A percentile compares a stretch with the other conserved stretches of the same genome.
These are phyloP conservation scores for Cordyceps farinosa DNA, from an alignment of 2,329 filamentous ascomycete genomes.

Conservation along the genomic window DNA sequence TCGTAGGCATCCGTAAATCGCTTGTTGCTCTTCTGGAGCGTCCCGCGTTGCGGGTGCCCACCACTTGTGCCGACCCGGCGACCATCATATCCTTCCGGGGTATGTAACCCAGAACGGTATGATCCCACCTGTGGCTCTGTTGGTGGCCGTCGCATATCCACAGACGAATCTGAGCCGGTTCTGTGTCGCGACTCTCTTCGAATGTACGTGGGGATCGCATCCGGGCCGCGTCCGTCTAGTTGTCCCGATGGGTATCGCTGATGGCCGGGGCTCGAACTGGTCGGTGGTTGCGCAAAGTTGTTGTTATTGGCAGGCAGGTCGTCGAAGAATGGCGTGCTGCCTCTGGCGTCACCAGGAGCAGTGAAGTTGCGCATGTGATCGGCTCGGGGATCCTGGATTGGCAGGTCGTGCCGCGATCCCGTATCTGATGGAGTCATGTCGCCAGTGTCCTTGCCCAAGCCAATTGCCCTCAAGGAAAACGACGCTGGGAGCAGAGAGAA, in stretches of 20 bases:
- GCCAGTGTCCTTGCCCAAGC: conserved; percentile 53
- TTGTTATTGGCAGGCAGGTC: conserved; percentile 22
- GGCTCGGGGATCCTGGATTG: conserved; percentile 44
- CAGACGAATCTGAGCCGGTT: conserved; percentile 52
- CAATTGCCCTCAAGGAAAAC: conserved; percentile 63
- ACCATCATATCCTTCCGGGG: conserved; percentile 41
- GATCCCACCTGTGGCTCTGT: conserved; percentile 39
- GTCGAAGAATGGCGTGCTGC: conserved; percentile 39
- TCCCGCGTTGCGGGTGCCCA: conserved; percentile 45
- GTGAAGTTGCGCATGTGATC: conserved; percentile 33
- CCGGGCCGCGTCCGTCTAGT: conserved; percentile 38
- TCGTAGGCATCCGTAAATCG: conserved; percentile 89
- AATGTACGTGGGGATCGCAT: conserved; percentile 45
- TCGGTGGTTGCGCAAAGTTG: neutral
- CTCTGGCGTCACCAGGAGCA: conserved; percentile 34
- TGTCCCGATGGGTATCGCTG: conserved; percentile 41
- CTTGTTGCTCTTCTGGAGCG: conserved; percentile 81
- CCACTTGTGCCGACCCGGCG: conserved; percentile 35
- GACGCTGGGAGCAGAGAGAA: conserved; percentile 68
- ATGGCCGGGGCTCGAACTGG: conserved; percentile 35
- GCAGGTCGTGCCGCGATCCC: conserved; percentile 50
- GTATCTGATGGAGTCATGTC: conserved; percentile 43
- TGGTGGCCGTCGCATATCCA: conserved; percentile 44
- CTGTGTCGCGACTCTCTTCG: conserved; percentile 44
- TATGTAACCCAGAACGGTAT: conserved; percentile 41